phyloP scores from a whole-genome alignment of 805 yeast genomes.

The Nakazawaea wyomingensis region DNA sequence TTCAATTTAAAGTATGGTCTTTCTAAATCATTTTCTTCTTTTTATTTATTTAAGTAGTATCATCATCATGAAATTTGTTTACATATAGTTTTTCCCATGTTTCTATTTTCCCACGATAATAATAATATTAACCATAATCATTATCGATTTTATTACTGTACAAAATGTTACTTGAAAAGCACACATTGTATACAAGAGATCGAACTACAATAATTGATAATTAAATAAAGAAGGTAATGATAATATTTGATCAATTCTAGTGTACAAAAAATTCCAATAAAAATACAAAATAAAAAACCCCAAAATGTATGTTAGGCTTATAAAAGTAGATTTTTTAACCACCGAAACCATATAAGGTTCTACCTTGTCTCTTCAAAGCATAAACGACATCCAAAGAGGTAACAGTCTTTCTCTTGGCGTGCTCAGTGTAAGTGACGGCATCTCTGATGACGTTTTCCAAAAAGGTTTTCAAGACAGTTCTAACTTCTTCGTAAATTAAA shows the following conservation, averaged over 20 bases:
- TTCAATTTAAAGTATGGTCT: too few species aligned
- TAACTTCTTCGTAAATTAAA: slow-evolving; percentile 96
- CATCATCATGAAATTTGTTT: too few species aligned
- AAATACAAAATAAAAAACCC: slow-evolving; percentile 3
- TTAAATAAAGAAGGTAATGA: not conserved
- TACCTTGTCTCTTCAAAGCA: slow-evolving; percentile 99
- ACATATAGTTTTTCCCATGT: too few species aligned
- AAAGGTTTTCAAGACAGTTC: slow-evolving; percentile 94
- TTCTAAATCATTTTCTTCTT: too few species aligned
- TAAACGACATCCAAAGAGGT: slow-evolving; percentile 98
- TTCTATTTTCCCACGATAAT: too few species aligned
- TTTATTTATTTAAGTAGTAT: too few species aligned
- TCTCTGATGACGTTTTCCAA: slow-evolving; percentile 97
- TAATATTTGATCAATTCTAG: slow-evolving; percentile 7
- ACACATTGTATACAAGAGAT: too few species aligned
- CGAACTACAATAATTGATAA: not conserved
- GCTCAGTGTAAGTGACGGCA: slow-evolving; percentile 99
- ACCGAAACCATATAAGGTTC: slow-evolving; percentile 99
- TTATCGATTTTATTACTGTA: too few species aligned
- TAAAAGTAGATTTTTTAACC: slow-evolving; percentile 72
- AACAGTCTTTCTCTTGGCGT: slow-evolving; percentile 99
- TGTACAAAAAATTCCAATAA: slow-evolving; percentile 12
- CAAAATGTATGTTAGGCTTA: too few species aligned
- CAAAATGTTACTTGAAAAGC: too few species aligned
- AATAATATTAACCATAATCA: too few species aligned